Base-by-base conservation (phyloP, 2,329 filamentous ascomycete genomes). In the Exophiala xenobiotica region DNA sequence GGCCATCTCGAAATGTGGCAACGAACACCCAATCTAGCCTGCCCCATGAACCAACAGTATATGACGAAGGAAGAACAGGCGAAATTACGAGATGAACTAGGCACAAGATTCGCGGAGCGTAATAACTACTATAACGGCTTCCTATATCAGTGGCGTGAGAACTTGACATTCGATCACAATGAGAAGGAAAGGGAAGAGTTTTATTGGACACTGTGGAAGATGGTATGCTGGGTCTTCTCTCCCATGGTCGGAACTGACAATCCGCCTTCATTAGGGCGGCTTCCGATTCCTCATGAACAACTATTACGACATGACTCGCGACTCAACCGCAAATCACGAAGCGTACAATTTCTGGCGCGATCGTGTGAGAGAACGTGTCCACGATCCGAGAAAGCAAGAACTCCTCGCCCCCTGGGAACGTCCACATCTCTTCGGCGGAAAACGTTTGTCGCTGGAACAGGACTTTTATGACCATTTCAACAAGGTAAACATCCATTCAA, bases 11-110 rank as follows among this genome's bases (percentile, higher is more conserved):
- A 68, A 3, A 63, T 69, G 4, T 70, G 86, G 64, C 82, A 87
- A 60, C 76, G 85, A n/a, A 87, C 82, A 0, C 83, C 85, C 0
- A 87, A 87, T 57, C 66, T 83, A 3, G 79, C 79, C 0, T 62
- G 86, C 1, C 82, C 82, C 0, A 85, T 87, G 81, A 70, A 73
- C 3, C 74, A 78, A 53, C 67, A 69, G 3, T 50, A 68, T 1
- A 64, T 83, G 27, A 74, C 72, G 1, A 64, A 63, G 6, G 72
- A 74, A 51, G 75, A 79, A 54, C 78, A 85, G 61, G 67, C 78
- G 22, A 45, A 49, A 23, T 12, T 53, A 11, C 42, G 39, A 41
- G 38, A 53, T 12, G 39, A 14, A 14, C 46, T 50, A 11, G 37
- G 40, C 12, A 46, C 41, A 12, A 19, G 41, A 24, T 57, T 53